Conservation (phyloP, 2,329 filamentous ascomycete species). For the Emmonsiellopsis sp. region DNA sequence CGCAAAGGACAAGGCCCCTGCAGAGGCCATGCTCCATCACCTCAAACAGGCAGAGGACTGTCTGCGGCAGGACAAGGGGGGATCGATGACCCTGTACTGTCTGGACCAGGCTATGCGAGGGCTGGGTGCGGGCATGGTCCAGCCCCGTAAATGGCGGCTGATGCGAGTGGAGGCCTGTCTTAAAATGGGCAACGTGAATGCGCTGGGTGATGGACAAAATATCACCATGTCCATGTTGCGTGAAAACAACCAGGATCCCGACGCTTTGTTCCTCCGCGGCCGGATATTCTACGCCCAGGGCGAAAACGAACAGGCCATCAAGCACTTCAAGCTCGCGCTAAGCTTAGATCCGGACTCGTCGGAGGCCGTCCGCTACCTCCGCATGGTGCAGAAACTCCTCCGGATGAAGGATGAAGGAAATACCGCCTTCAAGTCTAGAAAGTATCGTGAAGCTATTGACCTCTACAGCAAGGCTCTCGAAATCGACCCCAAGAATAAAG, state of each 20-base stretch:
- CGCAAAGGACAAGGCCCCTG: slow-evolving; percentile 74
- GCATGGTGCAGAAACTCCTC: slow-evolving; percentile 83
- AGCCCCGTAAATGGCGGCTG: slow-evolving; percentile 86
- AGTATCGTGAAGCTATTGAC: slow-evolving; percentile 70
- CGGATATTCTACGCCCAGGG: slow-evolving; percentile 82
- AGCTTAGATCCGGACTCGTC: slow-evolving; percentile 86
- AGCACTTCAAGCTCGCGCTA: slow-evolving; percentile 83
- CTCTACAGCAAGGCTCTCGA: slow-evolving; percentile 75
- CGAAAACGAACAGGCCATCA: slow-evolving; percentile 88
- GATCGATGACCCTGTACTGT: slow-evolving; percentile 86
- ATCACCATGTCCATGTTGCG: slow-evolving; percentile 81
- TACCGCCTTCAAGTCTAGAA: slow-evolving; percentile 72
- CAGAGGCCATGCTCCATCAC: slow-evolving; percentile 75
- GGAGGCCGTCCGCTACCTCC: slow-evolving; percentile 77
- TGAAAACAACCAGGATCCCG: slow-evolving; percentile 81
- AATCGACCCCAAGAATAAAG: slow-evolving; percentile 79
- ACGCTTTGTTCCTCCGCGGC: slow-evolving; percentile 82
- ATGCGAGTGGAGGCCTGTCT: slow-evolving; percentile 87
- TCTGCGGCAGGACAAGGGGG: slow-evolving; percentile 62
- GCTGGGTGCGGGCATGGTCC: slow-evolving; percentile 63
- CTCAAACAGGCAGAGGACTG: slow-evolving; percentile 70
- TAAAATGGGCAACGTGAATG: slow-evolving; percentile 84
- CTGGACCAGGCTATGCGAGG: slow-evolving; percentile 81
- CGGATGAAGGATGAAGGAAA: slow-evolving; percentile 94
- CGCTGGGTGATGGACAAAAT: slow-evolving; percentile 83